Evolutionary conservation across 75 land plant genomes (phyloP).

Genomic region (Isoetes taiwanensis): DNA sequence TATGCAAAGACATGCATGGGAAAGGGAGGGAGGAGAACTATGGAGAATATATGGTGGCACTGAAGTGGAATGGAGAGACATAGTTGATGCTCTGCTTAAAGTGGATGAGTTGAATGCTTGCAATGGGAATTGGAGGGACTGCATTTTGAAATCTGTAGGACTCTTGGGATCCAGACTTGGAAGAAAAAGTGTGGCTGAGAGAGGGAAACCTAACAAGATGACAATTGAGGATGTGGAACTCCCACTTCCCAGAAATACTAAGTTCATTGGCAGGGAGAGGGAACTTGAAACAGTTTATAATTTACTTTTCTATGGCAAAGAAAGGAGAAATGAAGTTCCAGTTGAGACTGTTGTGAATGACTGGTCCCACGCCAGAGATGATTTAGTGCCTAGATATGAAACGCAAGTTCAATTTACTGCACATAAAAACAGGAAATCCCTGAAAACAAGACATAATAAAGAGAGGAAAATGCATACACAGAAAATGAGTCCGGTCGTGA

Average conservation of each 20-base stretch:
- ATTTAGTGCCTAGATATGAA: too few species aligned
- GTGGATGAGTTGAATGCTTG: slow-evolving; percentile 50
- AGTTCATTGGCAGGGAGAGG: slow-evolving; percentile 66
- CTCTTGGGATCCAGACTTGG: slow-evolving; percentile 52
- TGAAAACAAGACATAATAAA: too few species aligned
- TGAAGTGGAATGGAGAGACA: slow-evolving; percentile 57
- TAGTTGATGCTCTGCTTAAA: slow-evolving; percentile 42
- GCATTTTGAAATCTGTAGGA: slow-evolving; percentile 41
- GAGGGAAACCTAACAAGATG: slow-evolving; percentile 40
- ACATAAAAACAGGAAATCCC: too few species aligned
- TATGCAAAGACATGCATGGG: slow-evolving; percentile 44
- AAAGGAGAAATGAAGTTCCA: too few species aligned
- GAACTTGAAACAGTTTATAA: too few species aligned
- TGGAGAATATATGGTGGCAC: slow-evolving; percentile 68
- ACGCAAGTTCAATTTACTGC: too few species aligned
- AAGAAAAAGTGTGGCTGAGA: slow-evolving; percentile 39
- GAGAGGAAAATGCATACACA: too few species aligned
- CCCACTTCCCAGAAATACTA: slow-evolving; percentile 44
- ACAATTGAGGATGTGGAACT: slow-evolving; percentile 33
- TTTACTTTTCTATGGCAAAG: too few species aligned
- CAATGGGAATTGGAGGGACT: slow-evolving; percentile 58
- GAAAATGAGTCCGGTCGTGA: too few species aligned
- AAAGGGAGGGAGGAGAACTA: slow-evolving; percentile 45
- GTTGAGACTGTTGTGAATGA: too few species aligned
- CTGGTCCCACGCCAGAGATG: too few species aligned